Percentiles rank a stretch among this genome's conserved stretches.
Conservation (phyloP, 306 rosid genomes). For the Mucuna pruriens region DNA sequence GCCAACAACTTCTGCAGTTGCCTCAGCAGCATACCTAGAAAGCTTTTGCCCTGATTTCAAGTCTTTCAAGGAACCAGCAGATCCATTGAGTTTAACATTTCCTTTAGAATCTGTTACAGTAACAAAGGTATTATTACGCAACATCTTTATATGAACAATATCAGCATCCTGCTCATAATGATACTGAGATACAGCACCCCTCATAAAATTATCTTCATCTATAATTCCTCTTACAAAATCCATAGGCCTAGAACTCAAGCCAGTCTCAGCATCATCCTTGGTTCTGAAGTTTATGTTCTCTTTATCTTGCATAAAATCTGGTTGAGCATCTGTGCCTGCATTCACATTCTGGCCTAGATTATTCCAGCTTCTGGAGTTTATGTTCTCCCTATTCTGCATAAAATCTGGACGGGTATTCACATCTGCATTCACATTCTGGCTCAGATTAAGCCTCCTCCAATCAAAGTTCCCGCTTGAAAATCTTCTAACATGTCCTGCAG, state of each 20-base stretch:
- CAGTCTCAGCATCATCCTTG: constrained; percentile 43
- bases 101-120: constrained; percentile 78
- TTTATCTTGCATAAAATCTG: constrained; percentile 34
- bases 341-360: not conserved
- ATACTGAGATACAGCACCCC: constrained; percentile 31
- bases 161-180: constrained; percentile 65
- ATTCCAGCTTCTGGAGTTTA: constrained; percentile 34
- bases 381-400: constrained; percentile 32
- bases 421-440: not conserved
- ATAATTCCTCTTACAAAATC: constrained; percentile 67
- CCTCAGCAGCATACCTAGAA: constrained; percentile 75
- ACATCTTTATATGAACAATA: constrained; percentile 76
- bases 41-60: constrained; percentile 71
- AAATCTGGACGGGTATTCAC: constrained; percentile 31
- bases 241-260: constrained; percentile 46
- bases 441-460: not conserved
- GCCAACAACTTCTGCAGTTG: constrained; percentile 79
- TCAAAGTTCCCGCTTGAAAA: constrained; percentile 37
- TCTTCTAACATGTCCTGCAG: constrained; percentile 43
- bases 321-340: constrained; percentile 2
- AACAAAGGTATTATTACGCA: constrained; percentile 75
- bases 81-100: constrained; percentile 67
- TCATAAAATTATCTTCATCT: constrained; percentile 45
- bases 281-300: constrained; percentile 34
- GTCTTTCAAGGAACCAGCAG: constrained; percentile 68